Conservation (phyloP, 805 yeast species). For the Myxozyma kluyveri region DNA sequence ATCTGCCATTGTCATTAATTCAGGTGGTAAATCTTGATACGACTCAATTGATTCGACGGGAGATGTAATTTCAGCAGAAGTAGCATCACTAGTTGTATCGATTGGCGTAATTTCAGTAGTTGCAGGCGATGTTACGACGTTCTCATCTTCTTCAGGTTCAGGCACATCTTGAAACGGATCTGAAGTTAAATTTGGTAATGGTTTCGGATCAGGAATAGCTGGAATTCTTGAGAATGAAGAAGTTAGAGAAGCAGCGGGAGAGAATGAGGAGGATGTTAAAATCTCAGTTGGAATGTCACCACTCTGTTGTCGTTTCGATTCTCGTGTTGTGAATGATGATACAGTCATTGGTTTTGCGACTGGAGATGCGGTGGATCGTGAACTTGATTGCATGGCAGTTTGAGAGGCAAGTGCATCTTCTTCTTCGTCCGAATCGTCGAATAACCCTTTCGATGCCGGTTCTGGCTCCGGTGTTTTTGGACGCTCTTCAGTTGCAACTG, state of each 20-base stretch:
- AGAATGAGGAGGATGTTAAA: constrained; percentile 9
- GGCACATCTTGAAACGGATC: not conserved
- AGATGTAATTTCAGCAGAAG: not conserved
- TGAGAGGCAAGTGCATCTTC: constrained; percentile 5
- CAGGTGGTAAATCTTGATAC: constrained; percentile 24
- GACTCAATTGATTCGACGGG: not conserved
- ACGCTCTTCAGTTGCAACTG: not conserved
- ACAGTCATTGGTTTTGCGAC: constrained; percentile 5
- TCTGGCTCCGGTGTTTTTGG: not conserved
- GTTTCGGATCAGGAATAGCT: constrained; percentile 12
- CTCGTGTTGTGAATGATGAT: constrained; percentile 7
- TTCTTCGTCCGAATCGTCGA: constrained; percentile 1
- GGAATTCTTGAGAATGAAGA: constrained; percentile 25
- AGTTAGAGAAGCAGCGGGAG: constrained; percentile 3
- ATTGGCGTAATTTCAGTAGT: not conserved
- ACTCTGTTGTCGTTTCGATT: constrained; percentile 3
- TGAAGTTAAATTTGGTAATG: not conserved
- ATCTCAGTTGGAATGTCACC: constrained; percentile 20
- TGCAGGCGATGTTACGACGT: not conserved
- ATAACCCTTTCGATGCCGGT: not conserved
- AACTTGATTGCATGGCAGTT: constrained; percentile 3
- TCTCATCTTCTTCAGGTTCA: not conserved
- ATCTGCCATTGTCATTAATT: constrained; percentile 21
- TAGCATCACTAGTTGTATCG: not conserved
- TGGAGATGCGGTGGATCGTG: not conserved